Evolutionary conservation across 371 early-diverging fungal genomes (phyloP).

Genomic region (Basidiobolus meristosporus): DNA sequence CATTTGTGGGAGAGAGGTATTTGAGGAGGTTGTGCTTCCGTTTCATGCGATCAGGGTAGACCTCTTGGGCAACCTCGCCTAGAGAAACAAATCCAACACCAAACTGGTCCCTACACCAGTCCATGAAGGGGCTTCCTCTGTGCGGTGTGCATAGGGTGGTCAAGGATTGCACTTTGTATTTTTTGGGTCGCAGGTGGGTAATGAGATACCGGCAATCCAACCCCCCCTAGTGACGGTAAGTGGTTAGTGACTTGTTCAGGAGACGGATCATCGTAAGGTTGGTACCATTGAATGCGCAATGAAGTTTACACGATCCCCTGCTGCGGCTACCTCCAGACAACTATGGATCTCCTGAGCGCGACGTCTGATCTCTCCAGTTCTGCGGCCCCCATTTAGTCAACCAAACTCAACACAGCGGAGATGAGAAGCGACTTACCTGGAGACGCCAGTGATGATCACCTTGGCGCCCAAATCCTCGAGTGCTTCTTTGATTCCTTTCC

Average conservation of each 20-base stretch:
- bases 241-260: too few relatives aligned
- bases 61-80: too few relatives aligned
- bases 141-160: constrained; percentile 88
- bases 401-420: too few relatives aligned
- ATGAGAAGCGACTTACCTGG: too few relatives aligned
- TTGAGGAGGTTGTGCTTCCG: too few relatives aligned
- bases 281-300: constrained; percentile 24
- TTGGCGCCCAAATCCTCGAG: constrained; percentile 62
- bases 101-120: constrained; percentile 67
- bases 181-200: constrained; percentile 41
- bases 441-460: constrained; percentile 64
- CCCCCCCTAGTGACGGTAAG: too few relatives aligned
- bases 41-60: too few relatives aligned
- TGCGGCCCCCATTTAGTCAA: too few relatives aligned
- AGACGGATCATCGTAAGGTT: too few relatives aligned
- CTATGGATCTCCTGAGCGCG: too few relatives aligned
- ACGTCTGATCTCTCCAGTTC: too few relatives aligned
- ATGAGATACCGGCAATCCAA: constrained; percentile 73
- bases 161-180: constrained; percentile 44
- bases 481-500: constrained; percentile 69
- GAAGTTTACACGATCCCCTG: constrained; percentile 4
- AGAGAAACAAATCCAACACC: constrained; percentile 30
- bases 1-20: too few relatives aligned
- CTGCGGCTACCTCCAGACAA: background rate
- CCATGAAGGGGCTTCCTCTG: constrained; percentile 76